Evolutionary conservation across 2,329 filamentous ascomycete species (phyloP), one percentile per base, ranked within the genome.

Genomic region (Fusarium marasasianum): DNA sequence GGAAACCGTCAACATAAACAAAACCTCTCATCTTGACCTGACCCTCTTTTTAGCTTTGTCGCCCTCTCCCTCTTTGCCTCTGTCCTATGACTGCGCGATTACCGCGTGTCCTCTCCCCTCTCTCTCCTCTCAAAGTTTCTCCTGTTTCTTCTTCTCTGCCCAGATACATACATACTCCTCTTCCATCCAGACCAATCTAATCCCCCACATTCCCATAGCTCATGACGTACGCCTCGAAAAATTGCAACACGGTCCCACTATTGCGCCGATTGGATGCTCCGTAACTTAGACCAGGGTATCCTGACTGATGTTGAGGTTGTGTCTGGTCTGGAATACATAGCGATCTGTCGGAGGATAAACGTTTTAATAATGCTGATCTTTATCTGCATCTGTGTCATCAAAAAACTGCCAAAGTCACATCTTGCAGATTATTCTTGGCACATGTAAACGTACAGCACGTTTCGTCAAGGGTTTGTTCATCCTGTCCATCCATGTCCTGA

Each of bases 171-270:
- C 24, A 22, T 40, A 10, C 45, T 68, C 63, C 65, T 68, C 66
- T 69, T 69, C 47, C 64, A 69, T 69, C 66, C 67, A 59, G 66
- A 64, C 50, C 66, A 69, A 47, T 59, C 66, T 37, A 48, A 43
- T 66, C 60, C 71, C 71, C 71, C 71, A 74, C 71, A 73, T 71
- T 66, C 61, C 45, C 26, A 50, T 47, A 37, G 66, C 54, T 43
- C 41, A 74, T 74, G 72, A 74, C 72, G 72, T 72, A 72, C 50
- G 38, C 71, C 31, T 48, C 41, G 55, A 54, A 66, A 69, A 64
- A 63, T 31, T 58, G 53, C 66, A 54, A 38, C 38, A 57, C 17
- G 38, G 57, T 63, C 66, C 57, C 68, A 74, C 71, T 44, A 55
- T 59, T 56, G 33, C 71, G 57, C 71, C 71, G 71, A 73, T 73